Evolutionary conservation across 176 grass and related monocot species (phyloP).

Genomic region (Carex scoparia): DNA sequence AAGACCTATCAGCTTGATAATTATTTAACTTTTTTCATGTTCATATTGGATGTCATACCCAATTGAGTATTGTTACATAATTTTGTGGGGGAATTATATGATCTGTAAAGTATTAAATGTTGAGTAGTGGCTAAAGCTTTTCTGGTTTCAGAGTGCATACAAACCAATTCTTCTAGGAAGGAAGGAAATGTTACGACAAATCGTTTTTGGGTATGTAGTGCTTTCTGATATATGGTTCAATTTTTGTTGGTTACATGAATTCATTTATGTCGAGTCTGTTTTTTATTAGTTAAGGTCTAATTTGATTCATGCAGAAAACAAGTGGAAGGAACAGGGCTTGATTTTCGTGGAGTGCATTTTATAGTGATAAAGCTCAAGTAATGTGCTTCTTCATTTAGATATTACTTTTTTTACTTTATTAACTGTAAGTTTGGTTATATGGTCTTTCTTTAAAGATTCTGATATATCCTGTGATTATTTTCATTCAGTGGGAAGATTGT

Average conservation of each 20-base stretch:
- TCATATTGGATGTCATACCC: background rate
- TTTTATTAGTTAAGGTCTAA: constrained; percentile 11
- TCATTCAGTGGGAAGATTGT: constrained; percentile 22
- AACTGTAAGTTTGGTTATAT: background rate
- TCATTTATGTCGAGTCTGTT: constrained; percentile 11
- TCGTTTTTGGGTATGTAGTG: constrained; percentile 64
- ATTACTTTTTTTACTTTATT: background rate
- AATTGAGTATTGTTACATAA: background rate
- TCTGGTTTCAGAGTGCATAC: constrained; percentile 60
- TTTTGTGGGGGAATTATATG: background rate
- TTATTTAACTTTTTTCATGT: background rate
- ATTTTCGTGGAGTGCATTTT: constrained; percentile 64
- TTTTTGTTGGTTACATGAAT: constrained; percentile 14
- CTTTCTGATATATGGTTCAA: constrained; percentile 24
- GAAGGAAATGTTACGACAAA: constrained; percentile 32
- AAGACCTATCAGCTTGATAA: too few species aligned
- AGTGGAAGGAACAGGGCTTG: constrained; percentile 22
- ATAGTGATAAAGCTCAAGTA: constrained; percentile 50
- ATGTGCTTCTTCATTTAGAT: constrained; percentile 18
- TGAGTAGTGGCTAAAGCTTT: constrained; percentile 24
- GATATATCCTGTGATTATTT: background rate
- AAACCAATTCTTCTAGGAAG: constrained; percentile 28
- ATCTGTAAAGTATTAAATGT: background rate
- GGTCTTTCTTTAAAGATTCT: background rate
- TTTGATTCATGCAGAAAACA: constrained; percentile 44